phyloP scores from a whole-genome alignment of 2,329 filamentous ascomycete genomes.

The Colletotrichum phormii region DNA sequence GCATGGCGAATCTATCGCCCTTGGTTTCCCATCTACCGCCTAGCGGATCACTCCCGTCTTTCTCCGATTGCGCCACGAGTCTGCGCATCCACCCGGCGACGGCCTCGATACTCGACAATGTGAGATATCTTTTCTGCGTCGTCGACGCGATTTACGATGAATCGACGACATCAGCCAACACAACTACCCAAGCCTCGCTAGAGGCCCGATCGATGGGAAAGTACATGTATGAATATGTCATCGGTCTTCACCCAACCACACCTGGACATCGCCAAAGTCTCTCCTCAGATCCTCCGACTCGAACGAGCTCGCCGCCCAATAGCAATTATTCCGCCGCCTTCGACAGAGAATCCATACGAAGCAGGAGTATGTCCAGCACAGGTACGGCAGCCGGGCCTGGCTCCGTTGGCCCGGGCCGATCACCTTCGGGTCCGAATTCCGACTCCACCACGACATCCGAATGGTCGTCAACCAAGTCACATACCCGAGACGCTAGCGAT shows the following conservation, averaged over 20 bases:
- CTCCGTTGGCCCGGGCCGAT: constrained; percentile 10
- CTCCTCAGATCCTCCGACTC: constrained; percentile 2
- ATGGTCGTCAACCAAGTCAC: constrained; percentile 7
- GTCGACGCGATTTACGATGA: constrained; percentile 42
- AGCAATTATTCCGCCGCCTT: neutral
- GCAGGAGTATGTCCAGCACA: constrained; percentile 13
- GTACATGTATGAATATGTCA: constrained; percentile 24
- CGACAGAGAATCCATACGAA: constrained; percentile 12
- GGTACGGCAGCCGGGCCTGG: constrained; percentile 8
- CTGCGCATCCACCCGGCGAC: constrained; percentile 59
- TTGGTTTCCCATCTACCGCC: constrained; percentile 41
- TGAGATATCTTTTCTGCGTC: constrained; percentile 58
- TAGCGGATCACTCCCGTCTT: constrained; percentile 54
- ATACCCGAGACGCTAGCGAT: constrained; percentile 16
- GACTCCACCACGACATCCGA: constrained; percentile 34
- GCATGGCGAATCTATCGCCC: constrained; percentile 60
- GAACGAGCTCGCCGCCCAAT: neutral
- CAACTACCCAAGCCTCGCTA: constrained; percentile 9
- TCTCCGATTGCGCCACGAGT: constrained; percentile 53
- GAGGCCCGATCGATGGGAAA: constrained; percentile 14
- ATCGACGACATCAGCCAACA: neutral
- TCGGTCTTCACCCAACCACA: constrained; percentile 14
- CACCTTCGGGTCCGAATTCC: constrained; percentile 12
- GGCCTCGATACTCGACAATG: constrained; percentile 63
- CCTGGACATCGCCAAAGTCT: constrained; percentile 4